Percentiles rank a stretch among this genome's conserved stretches.
These are phyloP conservation scores for Hypomyces perniciosus DNA, from an alignment of 2,329 filamentous ascomycete genomes.

Conservation along the genomic window DNA sequence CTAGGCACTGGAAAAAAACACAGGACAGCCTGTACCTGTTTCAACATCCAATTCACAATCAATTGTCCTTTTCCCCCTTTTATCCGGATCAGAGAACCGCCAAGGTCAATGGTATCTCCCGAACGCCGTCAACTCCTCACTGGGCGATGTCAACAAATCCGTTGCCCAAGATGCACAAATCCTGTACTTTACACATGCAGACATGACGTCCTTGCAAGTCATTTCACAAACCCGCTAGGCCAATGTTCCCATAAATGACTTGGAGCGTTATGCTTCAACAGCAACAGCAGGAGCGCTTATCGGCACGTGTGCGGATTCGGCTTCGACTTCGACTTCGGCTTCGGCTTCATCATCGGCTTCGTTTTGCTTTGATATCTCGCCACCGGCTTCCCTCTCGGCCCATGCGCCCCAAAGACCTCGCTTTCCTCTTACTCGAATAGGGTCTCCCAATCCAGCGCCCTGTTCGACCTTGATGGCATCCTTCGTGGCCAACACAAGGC, in stretches of 20 bases:
- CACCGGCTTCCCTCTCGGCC: conserved; percentile 72
- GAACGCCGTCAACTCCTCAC: conserved; percentile 33
- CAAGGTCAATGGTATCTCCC: conserved; percentile 34
- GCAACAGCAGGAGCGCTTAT: conserved; percentile 28
- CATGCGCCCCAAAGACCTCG: conserved; percentile 94
- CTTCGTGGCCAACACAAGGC: conserved; percentile 91
- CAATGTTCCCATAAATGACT: not conserved
- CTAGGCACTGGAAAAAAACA: conserved; percentile 3
- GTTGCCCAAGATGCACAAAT: conserved; percentile 28
- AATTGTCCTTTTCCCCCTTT: conserved; percentile 18
- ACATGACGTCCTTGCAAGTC: conserved; percentile 19
- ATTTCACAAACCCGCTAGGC: conserved; percentile 4
- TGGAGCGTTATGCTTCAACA: conserved; percentile 30
- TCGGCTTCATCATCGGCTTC: conserved; percentile 17
- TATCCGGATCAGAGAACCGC: conserved; percentile 17
- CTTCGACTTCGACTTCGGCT: no score
- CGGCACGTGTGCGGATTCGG: conserved; percentile 27
- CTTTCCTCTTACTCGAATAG: conserved; percentile 82
- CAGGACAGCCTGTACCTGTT: not conserved
- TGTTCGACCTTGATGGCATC: conserved; percentile 98
- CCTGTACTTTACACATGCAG: conserved; percentile 30
- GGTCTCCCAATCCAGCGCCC: conserved; percentile 65
- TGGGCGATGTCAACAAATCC: conserved; percentile 24
- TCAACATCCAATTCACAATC: conserved; percentile 11
- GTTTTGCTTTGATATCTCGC: conserved; percentile 51